A percentile compares a stretch with the other conserved stretches of the same genome.
phyloP scores from a whole-genome alignment of 2,329 filamentous ascomycete genomes.

The Beauveria brongniartii region DNA sequence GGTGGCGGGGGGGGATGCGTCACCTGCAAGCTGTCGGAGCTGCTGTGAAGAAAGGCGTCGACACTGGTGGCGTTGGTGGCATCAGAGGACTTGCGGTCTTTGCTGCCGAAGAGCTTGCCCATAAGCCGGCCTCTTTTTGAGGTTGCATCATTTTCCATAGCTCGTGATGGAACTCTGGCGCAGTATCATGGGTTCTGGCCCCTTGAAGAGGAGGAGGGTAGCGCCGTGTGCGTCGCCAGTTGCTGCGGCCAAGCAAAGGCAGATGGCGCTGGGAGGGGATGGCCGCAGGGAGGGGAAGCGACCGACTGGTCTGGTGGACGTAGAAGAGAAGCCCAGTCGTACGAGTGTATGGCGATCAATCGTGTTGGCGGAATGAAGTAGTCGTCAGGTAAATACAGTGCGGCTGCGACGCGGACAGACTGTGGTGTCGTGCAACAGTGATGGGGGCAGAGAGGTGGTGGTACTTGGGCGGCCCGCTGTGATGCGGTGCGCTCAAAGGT shows the following conservation, averaged over 20 bases:
- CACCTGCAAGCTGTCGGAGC: slow-evolving; percentile 46
- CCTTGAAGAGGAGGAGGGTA: slow-evolving; percentile 9
- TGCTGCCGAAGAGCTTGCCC: slow-evolving; percentile 52
- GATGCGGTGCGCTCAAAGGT: neutral
- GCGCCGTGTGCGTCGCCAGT: slow-evolving; percentile 15
- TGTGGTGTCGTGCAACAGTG: neutral
- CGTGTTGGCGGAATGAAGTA: neutral
- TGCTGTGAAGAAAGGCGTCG: slow-evolving; percentile 49
- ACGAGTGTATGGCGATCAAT: neutral
- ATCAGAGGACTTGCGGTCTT: slow-evolving; percentile 31
- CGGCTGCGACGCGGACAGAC: neutral
- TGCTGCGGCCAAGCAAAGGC: slow-evolving; percentile 15
- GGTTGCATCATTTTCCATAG: slow-evolving; percentile 39
- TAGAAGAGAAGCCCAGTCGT: neutral
- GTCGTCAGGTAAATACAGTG: neutral
- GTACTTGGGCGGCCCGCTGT: neutral
- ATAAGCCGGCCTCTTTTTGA: slow-evolving; percentile 48
- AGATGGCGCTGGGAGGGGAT: neutral
- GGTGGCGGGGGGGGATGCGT: slow-evolving; percentile 40
- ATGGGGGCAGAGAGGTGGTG: neutral
- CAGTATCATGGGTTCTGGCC: slow-evolving; percentile 23
- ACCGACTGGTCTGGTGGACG: neutral
- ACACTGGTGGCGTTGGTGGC: slow-evolving; percentile 38
- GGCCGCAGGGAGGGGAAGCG: neutral
- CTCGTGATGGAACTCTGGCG: slow-evolving; percentile 14